Base-by-base conservation (phyloP, 495 filamentous ascomycete species). In the Aspergillus diversus region DNA sequence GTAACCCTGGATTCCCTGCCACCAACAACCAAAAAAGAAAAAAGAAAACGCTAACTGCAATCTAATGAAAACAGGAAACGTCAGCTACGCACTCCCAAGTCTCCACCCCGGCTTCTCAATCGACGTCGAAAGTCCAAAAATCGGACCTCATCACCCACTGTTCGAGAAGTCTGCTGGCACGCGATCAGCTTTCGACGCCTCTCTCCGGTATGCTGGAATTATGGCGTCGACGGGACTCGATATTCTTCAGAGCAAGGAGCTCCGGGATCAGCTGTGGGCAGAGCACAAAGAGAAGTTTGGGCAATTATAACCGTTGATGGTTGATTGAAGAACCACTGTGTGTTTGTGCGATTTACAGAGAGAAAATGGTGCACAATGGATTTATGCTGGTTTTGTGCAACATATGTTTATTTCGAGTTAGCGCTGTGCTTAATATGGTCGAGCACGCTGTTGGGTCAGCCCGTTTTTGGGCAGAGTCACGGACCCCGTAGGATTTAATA, bases 21-120 rank as follows among this genome's bases (percentile, higher is more conserved):
- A 32, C n/a, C 35, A 6, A 7, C 1, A 8, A 13, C 37, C 8
- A 1, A 13, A 39, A 13, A 13, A 39, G 37, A 39, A 13, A 42
- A 16, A 16, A 27, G 21, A 27, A 27, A 2, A 27, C 2, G 21
- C 56, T 49, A 1, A 39, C 27, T 11, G 1, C 5, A 49, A 21
- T n/a, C n/a, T n/a, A 33, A 33, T 4, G 1, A 16, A 13, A 12
- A 34, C 17, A 58, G 56, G 56, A 48, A 58, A 58, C 31, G 56
- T 58, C 56, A 47, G 37, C 56, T 49, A 58, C 56, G 56, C 13
- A 0, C 9, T 58, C 32, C 56, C 56, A 6, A 58, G 56, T 31
- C 42, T 58, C 17, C 56, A 58, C 17, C 37, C 37, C 17, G 56
- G 37, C 16, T 58, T 58, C 17, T 15, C 27, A 21, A 58, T 58